Base-by-base conservation (phyloP, 768 basidiomycete species). In the Brasilioporus rufonigricans region DNA sequence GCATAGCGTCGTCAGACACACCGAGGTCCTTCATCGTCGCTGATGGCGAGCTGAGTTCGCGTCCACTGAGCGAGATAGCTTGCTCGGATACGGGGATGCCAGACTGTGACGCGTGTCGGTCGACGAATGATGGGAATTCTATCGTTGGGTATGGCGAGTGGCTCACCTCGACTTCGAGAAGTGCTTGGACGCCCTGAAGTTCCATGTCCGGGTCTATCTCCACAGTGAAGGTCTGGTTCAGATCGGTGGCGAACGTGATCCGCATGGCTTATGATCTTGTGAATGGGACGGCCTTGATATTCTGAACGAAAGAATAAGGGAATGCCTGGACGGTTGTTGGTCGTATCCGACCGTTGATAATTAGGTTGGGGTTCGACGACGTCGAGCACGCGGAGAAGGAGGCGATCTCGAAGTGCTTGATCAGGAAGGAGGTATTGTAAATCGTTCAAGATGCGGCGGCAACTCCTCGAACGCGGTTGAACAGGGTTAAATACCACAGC, bases 101-200 rank as follows among this genome's bases (percentile, higher is more conserved):
- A 14, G 89, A 91, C 93, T 94, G 61, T 18, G 39, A 18, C 19
- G 35, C 40, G 33, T 13, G 44, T 29, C n/a, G 44, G 31, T 21
- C n/a, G 48, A 44, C 27, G 26, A 45, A 43, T 41, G 50, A 9
- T 32, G 43, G 36, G 29, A 35, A n/a, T 23, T 5, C 10, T 19
- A 39, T 9, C 27, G 41, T 12, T 45, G n/a, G 29, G 14, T 35
- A 46, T 41, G 23, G 23, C 18, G 19, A 31, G 48, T 40, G n/a
- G 68, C 86, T 69, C 68, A 93, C 96, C 83, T 98, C 95, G 0
- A 88, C 95, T 72, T 97, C 93, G n/a, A 97, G 78, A 50, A 98
- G 77, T 13, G 92, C 96, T 81, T 89, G 88, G 35, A 98, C 86
- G 69, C 95, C 89, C 76, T 92, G 90, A 27, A 98, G 81, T 70